These are phyloP conservation scores for Pouteria glomerata DNA, from an alignment of 148 eudicot genomes.

Conservation along the genomic window DNA sequence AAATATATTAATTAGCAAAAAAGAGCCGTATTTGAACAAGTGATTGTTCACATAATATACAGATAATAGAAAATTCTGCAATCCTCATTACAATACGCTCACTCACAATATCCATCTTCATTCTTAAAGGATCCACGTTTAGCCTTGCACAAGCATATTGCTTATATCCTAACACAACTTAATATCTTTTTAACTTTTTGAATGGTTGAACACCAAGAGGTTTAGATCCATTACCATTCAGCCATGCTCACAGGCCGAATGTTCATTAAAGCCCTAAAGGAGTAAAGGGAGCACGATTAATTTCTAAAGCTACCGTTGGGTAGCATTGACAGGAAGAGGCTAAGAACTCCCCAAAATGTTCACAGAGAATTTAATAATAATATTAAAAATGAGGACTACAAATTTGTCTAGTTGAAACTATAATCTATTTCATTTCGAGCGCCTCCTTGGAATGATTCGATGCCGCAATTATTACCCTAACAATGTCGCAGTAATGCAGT, in stretches of 20 bases:
- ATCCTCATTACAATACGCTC: neutral
- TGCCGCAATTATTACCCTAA: neutral
- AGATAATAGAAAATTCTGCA: neutral
- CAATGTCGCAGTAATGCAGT: neutral
- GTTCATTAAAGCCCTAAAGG: neutral
- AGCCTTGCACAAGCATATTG: neutral
- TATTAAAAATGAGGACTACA: neutral
- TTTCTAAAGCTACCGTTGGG: neutral
- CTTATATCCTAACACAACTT: neutral
- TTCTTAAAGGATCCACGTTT: neutral
- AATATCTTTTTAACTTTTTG: neutral
- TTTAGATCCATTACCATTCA: neutral
- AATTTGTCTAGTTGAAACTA: neutral
- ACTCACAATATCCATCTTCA: neutral
- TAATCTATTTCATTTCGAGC: neutral
- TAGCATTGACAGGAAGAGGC: neutral
- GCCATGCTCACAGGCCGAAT: neutral
- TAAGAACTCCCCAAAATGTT: neutral
- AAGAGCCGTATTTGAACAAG: neutral
- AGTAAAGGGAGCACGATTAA: neutral
- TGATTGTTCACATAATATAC: neutral
- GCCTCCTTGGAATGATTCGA: neutral
- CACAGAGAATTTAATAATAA: neutral
- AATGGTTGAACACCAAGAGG: neutral
- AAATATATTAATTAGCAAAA: neutral